phyloP scores from a whole-genome alignment of 371 early-diverging fungal species.

The Coemansia sp. region DNA sequence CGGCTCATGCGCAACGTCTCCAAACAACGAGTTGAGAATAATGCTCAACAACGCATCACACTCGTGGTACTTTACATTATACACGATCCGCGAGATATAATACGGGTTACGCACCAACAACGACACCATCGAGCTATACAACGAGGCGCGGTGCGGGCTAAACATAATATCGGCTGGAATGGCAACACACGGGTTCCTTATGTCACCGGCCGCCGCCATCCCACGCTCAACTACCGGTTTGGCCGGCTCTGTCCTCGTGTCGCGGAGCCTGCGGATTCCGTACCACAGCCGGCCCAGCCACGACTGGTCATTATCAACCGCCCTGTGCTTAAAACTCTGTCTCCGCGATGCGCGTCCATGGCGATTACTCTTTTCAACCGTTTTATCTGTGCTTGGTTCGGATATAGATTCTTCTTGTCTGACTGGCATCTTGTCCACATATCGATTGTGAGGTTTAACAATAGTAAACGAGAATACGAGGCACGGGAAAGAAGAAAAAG shows the following conservation, averaged over 20 bases:
- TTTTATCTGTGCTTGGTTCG: background rate
- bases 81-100: conserved; percentile 31
- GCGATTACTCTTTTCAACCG: background rate
- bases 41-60: conserved; percentile 40
- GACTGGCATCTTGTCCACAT: conserved; percentile 24
- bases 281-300: conserved; percentile 32
- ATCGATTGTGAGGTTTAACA: background rate
- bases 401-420: conserved; percentile 8
- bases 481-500: background rate
- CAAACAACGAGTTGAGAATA: conserved; percentile 41
- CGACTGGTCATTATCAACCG: background rate
- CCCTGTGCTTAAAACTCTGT: background rate
- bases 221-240: conserved; percentile 23
- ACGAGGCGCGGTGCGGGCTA: conserved; percentile 18
- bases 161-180: conserved; percentile 48
- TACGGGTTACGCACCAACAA: conserved; percentile 36
- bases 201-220: conserved; percentile 18
- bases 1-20: conserved; percentile 16
- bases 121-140: conserved; percentile 32
- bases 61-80: conserved; percentile 36
- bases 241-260: background rate
- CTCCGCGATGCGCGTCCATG: background rate
- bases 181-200: conserved; percentile 19
- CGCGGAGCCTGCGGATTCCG: conserved; percentile 24
- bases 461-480: background rate